These are phyloP conservation scores for Penicillium crystallinum DNA, from an alignment of 495 filamentous ascomycete genomes.

Conservation along the genomic window DNA sequence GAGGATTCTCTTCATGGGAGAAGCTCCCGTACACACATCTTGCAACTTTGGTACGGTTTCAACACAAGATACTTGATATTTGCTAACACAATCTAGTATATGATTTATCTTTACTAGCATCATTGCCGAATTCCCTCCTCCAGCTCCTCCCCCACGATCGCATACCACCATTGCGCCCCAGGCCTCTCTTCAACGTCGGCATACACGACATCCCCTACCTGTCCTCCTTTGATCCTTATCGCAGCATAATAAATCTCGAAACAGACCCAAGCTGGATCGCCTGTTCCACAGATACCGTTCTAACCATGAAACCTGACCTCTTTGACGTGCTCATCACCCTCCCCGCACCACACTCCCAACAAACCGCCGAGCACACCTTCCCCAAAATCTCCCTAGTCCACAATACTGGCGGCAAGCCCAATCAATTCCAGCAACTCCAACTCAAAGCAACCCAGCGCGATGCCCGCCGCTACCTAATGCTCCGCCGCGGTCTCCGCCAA, in stretches of 20 bases:
- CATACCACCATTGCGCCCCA: constrained; percentile 57
- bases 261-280: constrained; percentile 75
- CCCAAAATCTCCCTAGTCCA: constrained; percentile 54
- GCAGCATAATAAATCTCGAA: constrained; percentile 34
- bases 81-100: constrained; percentile 60
- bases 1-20: constrained; percentile 75
- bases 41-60: constrained; percentile 79
- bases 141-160: constrained; percentile 43
- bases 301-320: constrained; percentile 75
- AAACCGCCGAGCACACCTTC: constrained; percentile 57
- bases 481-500: constrained; percentile 61
- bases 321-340: constrained; percentile 85
- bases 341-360: constrained; percentile 57
- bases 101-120: constrained; percentile 88
- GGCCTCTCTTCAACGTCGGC: constrained; percentile 83
- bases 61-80: background rate
- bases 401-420: constrained; percentile 21
- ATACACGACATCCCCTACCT: constrained; percentile 87
- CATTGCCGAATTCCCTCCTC: constrained; percentile 59
- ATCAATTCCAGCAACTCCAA: constrained; percentile 19
- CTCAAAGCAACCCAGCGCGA: constrained; percentile 92
- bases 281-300: constrained; percentile 89
- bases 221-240: constrained; percentile 34
- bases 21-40: constrained; percentile 75
- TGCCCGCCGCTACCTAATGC: constrained; percentile 66